Conservation (phyloP, 139 green algal species). For the Picochlorum sp. region DNA sequence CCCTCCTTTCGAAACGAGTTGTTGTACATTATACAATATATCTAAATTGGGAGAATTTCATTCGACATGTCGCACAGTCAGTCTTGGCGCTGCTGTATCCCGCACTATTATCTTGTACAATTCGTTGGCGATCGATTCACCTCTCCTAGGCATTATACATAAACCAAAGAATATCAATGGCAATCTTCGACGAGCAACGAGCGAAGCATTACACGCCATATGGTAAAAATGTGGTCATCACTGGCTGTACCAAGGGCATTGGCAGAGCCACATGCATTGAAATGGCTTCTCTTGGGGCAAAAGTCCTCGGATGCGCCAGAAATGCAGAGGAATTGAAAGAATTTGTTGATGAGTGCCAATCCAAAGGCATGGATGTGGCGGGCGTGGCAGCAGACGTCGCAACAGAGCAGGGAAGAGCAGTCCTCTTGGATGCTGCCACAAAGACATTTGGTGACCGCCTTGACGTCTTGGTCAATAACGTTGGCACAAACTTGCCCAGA, state of each 20-base stretch:
- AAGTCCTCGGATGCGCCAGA: constrained; percentile 47
- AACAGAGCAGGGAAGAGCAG: constrained; percentile 1
- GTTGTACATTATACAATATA: too few relatives aligned
- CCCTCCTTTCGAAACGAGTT: too few relatives aligned
- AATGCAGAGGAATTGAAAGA: constrained; percentile 24
- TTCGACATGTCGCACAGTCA: too few relatives aligned
- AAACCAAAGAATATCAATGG: background rate
- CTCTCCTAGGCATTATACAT: too few relatives aligned
- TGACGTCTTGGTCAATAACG: constrained; percentile 42
- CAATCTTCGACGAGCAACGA: background rate
- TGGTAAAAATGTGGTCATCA: constrained; percentile 36
- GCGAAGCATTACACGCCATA: constrained; percentile 3
- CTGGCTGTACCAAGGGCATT: constrained; percentile 58
- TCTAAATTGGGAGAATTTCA: too few relatives aligned
- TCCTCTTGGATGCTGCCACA: constrained; percentile 17
- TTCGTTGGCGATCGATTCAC: too few relatives aligned
- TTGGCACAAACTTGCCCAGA: constrained; percentile 63
- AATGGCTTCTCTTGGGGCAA: constrained; percentile 39
- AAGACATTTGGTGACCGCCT: constrained; percentile 3
- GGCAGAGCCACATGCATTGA: constrained; percentile 46
- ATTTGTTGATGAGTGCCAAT: constrained; percentile 16
- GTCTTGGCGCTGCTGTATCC: too few relatives aligned
- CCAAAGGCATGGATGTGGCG: constrained; percentile 27
- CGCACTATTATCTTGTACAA: too few relatives aligned
- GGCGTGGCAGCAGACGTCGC: constrained; percentile 13